Conservation (phyloP, 2,329 filamentous ascomycete genomes). For the Byssoonygena ceratinophila region DNA sequence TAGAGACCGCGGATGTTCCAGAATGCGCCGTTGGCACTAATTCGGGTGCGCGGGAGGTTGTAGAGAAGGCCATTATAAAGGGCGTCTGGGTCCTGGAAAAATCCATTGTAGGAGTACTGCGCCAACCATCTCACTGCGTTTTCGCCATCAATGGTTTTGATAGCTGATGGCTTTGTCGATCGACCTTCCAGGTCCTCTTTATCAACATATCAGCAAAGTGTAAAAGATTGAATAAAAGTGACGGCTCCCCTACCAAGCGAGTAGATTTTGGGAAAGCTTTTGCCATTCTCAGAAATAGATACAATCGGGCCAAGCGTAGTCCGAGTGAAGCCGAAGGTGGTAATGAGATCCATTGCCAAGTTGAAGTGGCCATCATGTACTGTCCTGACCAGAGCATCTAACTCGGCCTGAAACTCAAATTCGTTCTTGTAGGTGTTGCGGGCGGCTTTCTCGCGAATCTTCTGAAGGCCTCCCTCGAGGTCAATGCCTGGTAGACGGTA, state of each 20-base stretch:
- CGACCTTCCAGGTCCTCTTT: slow-evolving; percentile 14
- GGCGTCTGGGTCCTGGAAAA: slow-evolving; percentile 25
- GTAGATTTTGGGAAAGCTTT: slow-evolving; percentile 48
- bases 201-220: slow-evolving; percentile 7
- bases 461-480: slow-evolving; percentile 38
- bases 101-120: slow-evolving; percentile 16
- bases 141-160: slow-evolving; percentile 25
- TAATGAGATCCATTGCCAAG: slow-evolving; percentile 18
- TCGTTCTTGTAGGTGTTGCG: slow-evolving; percentile 42
- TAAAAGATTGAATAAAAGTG: background rate
- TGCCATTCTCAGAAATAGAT: slow-evolving; percentile 52
- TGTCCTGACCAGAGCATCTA: slow-evolving; percentile 44
- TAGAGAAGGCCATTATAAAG: slow-evolving; percentile 27
- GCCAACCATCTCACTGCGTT: slow-evolving; percentile 23
- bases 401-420: slow-evolving; percentile 45
- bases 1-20: slow-evolving; percentile 17
- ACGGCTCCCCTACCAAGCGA: slow-evolving; percentile 12
- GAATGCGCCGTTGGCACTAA: slow-evolving; percentile 9
- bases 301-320: slow-evolving; percentile 48
- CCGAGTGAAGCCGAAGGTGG: slow-evolving; percentile 42
- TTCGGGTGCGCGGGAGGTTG: slow-evolving; percentile 11
- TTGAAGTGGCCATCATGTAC: slow-evolving; percentile 53
- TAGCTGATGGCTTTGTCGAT: slow-evolving; percentile 21
- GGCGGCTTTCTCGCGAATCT: slow-evolving; percentile 37
- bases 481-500: slow-evolving; percentile 44